Base-by-base conservation (phyloP, 169 alveolate genomes). In the Cryptosporidium ryanae region DNA sequence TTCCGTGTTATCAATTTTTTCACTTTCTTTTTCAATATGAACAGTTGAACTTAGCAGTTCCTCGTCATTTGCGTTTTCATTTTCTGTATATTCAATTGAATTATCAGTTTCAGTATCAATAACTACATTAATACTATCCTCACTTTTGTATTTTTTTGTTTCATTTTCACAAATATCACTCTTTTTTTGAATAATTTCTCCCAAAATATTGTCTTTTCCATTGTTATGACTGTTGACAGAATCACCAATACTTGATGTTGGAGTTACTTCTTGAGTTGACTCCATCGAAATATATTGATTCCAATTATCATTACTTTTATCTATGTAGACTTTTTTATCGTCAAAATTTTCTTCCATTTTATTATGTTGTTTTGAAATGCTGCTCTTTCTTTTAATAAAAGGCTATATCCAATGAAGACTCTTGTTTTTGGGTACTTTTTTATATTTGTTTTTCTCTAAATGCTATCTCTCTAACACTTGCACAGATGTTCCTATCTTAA, bases 251-350 rank as follows among this genome's bases (percentile, higher is more conserved):
- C 83, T 64, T 17, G 66, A 68, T 2, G 83, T 68, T n/a, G 83
- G 83, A 49, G 83, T 68, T 10, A 50, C 83, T 27, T 68, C 83
- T 54, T 68, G 83, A 21, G 83, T 68, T 7, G 83, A 52, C 27
- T 68, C 83, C 65, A 68, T 68, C 15, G 65, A 18, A 52, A 64
- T 68, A 29, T 52, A 68, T 52, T 50, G 83, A 46, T 65, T 68
- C 83, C 83, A 68, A 8, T 66, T 63, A 12, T 49, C 83, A 48
- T 29, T 48, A 49, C 27, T 65, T 29, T 52, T 49, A 5, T 68
- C 54, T 8, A 68, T 54, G 18, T 32, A 52, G 31, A 68, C 83
- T 29, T 68, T 68, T 55, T 52, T 64, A 3, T 49, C 15, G 18
- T 55, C 83, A 31, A 68, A 68, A 23, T 68, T 68, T 23, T 66